Conservation (phyloP, 257 asterid genomes). For the Gynochthodes officinalis region DNA sequence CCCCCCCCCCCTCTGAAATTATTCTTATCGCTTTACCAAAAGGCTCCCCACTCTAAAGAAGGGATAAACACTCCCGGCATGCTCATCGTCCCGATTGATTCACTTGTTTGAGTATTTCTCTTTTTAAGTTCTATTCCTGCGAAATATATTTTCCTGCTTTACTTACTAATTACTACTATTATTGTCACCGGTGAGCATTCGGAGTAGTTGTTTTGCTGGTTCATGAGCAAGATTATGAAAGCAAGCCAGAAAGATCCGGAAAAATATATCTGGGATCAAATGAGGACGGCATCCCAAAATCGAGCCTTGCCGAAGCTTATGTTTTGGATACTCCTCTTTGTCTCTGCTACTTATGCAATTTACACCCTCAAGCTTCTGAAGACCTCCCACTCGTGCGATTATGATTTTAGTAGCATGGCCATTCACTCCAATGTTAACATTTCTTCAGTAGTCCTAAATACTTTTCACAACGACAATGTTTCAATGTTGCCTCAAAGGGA, state of each 20-base stretch:
- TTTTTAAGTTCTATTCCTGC: not conserved
- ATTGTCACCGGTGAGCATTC: not conserved
- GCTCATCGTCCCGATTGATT: not conserved
- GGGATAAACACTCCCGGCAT: not conserved
- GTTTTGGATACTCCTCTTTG: constrained; percentile 53
- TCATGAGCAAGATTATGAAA: constrained; percentile 36
- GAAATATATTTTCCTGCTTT: not conserved
- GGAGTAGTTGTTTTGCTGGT: not conserved
- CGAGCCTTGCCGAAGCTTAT: constrained; percentile 53
- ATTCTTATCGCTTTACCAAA: too few relatives aligned
- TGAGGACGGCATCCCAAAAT: constrained; percentile 36
- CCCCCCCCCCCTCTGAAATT: too few relatives aligned
- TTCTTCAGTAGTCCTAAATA: not conserved
- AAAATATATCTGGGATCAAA: constrained; percentile 61
- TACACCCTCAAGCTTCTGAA: constrained; percentile 30
- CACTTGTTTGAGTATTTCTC: not conserved
- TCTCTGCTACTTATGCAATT: constrained; percentile 49
- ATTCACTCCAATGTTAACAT: not conserved
- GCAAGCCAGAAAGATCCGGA: constrained; percentile 53
- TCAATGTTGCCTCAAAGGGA: not conserved
- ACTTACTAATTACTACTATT: too few relatives aligned
- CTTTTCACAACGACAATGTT: not conserved
- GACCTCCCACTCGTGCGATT: constrained; percentile 12
- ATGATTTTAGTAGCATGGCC: constrained; percentile 14
- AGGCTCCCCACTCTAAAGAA: too few relatives aligned